These are phyloP conservation scores for Pulveroboletus sp. DNA, from an alignment of 768 basidiomycete species.

Conservation along the genomic window DNA sequence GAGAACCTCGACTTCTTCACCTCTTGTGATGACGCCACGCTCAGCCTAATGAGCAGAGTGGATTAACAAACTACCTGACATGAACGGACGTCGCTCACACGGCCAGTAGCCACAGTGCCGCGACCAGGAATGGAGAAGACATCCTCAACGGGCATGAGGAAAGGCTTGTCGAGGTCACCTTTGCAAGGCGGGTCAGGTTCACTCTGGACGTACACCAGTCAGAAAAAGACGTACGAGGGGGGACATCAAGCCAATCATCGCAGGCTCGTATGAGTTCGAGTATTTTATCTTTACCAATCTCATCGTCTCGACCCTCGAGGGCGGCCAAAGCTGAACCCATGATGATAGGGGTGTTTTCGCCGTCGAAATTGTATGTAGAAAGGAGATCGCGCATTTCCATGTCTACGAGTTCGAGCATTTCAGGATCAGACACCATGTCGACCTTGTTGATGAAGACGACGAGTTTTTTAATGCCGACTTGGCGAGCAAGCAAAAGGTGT, in stretches of 20 bases:
- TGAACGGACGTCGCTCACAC: constrained; percentile 43
- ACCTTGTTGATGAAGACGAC: constrained; percentile 99
- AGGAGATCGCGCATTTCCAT: constrained; percentile 99
- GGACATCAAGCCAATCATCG: constrained; percentile 93
- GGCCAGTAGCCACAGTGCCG: constrained; percentile 95
- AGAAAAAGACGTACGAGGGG: constrained; percentile 57
- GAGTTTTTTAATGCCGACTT: constrained; percentile 95
- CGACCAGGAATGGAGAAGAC: constrained; percentile 98
- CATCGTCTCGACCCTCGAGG: constrained; percentile 77
- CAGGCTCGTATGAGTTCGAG: constrained; percentile 78
- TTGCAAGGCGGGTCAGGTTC: constrained; percentile 3
- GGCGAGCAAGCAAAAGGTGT: constrained; percentile 94
- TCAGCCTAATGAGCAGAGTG: constrained; percentile 57
- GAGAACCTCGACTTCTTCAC: constrained; percentile 88
- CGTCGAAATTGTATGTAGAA: constrained; percentile 89
- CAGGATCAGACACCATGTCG: constrained; percentile 91
- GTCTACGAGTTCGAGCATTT: constrained; percentile 99
- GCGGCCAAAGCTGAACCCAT: constrained; percentile 97
- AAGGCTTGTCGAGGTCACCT: constrained; percentile 97
- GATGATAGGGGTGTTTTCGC: constrained; percentile 95
- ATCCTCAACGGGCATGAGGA: constrained; percentile 94
- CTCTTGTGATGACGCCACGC: constrained; percentile 87
- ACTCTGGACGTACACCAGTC: background rate
- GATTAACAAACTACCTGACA: background rate
- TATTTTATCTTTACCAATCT: constrained; percentile 78